Percentiles rank a stretch among this genome's conserved stretches.
These are phyloP conservation scores for Talaromyces rugulosus DNA, from an alignment of 2,329 filamentous ascomycete genomes.

Conservation along the genomic window DNA sequence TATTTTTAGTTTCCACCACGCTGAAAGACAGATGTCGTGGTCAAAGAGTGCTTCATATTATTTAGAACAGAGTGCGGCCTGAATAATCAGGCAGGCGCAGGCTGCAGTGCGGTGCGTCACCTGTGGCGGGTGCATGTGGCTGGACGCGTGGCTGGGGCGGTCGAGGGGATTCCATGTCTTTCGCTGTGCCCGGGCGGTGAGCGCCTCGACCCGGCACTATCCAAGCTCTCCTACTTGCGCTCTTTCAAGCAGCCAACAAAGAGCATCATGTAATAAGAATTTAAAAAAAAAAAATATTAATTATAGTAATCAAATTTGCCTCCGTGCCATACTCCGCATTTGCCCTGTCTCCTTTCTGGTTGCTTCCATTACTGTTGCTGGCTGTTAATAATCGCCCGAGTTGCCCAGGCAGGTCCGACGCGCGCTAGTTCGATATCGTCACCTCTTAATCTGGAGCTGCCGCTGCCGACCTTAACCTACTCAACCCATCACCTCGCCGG, in stretches of 20 bases:
- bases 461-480: conserved; percentile 21
- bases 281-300: not conserved
- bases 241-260: not conserved
- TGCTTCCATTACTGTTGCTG: not conserved
- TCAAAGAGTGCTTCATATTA: too few relatives aligned
- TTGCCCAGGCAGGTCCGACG: conserved; percentile 1
- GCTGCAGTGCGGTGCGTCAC: conserved; percentile 11
- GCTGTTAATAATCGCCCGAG: not conserved
- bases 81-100: not conserved
- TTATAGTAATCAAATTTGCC: not conserved
- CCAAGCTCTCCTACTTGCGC: not conserved
- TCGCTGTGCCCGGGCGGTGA: conserved; percentile 26
- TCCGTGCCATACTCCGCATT: not conserved
- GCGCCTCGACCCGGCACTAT: conserved; percentile 4
- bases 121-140: not conserved
- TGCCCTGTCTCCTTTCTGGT: not conserved
- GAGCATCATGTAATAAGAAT: not conserved
- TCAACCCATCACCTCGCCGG: conserved; percentile 18
- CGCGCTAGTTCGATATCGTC: conserved; percentile 28
- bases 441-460: conserved; percentile 31
- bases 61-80: not conserved
- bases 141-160: not conserved
- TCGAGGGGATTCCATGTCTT: conserved; percentile 37
- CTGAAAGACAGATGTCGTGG: too few relatives aligned
- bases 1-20: too few relatives aligned